Percentiles rank a stretch among this genome's conserved stretches.
Conservation (phyloP, 495 filamentous ascomycete species). For the Immersiella caudata region DNA sequence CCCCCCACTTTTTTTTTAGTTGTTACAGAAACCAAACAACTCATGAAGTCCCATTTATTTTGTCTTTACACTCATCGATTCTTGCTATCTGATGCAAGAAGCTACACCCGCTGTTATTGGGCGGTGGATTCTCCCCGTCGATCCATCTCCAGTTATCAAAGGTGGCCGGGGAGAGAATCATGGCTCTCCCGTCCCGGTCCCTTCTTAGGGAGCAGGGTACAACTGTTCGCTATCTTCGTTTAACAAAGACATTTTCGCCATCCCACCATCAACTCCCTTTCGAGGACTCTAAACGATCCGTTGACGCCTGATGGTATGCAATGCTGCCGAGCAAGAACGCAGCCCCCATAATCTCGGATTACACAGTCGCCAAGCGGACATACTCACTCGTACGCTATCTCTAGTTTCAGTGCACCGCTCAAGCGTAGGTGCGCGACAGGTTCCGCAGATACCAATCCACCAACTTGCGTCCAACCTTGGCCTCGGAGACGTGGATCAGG, state of each 20-base stretch:
- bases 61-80: constrained; percentile 7
- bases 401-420: constrained; percentile 13
- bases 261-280: background rate
- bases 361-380: constrained; percentile 17
- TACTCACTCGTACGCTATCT: constrained; percentile 3
- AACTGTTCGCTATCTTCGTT: background rate
- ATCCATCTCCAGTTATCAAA: background rate
- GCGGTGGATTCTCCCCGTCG: background rate
- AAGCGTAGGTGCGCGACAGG: constrained; percentile 82
- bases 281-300: background rate
- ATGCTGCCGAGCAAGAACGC: constrained; percentile 11
- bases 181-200: background rate
- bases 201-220: background rate
- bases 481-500: constrained; percentile 96
- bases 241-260: background rate
- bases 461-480: constrained; percentile 93
- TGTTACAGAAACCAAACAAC: background rate
- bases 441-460: constrained; percentile 99
- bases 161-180: background rate
- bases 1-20: background rate
- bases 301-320: constrained; percentile 18
- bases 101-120: background rate
- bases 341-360: constrained; percentile 16
- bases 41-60: background rate
- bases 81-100: background rate